phyloP scores from a whole-genome alignment of 805 yeast genomes.

The Pichia occidentalis region DNA sequence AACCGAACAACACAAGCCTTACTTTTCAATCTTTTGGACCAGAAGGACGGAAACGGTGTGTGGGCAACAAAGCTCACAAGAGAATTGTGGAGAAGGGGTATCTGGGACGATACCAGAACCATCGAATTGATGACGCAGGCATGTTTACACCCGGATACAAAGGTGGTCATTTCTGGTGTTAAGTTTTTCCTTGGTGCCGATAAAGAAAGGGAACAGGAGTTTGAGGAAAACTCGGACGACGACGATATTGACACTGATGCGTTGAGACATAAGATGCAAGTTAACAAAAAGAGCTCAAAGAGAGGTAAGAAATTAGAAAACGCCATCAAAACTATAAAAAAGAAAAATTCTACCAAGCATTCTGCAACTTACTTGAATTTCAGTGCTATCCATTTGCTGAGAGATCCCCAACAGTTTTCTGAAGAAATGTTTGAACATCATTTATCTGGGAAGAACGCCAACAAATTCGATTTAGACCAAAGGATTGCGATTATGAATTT shows the following conservation, averaged over 20 bases:
- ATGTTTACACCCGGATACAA: constrained; percentile 77
- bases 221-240: constrained; percentile 61
- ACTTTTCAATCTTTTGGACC: constrained; percentile 78
- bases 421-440: constrained; percentile 72
- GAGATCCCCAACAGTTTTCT: constrained; percentile 98
- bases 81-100: constrained; percentile 95
- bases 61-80: constrained; percentile 96
- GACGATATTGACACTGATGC: constrained; percentile 65
- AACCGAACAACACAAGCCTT: constrained; percentile 89
- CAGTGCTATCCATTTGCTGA: constrained; percentile 85
- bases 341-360: constrained; percentile 51
- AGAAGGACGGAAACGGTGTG: constrained; percentile 68
- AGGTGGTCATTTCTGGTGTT: constrained; percentile 86
- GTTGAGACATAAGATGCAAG: constrained; percentile 71
- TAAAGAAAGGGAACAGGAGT: constrained; percentile 80
- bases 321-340: constrained; percentile 65
- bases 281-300: constrained; percentile 76
- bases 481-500: constrained; percentile 83
- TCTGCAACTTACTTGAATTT: constrained; percentile 74
- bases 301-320: constrained; percentile 73
- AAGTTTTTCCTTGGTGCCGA: constrained; percentile 92
- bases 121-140: constrained; percentile 98
- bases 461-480: constrained; percentile 77
- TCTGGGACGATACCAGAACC: constrained; percentile 96
- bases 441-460: constrained; percentile 59